A percentile compares a stretch with the other conserved stretches of the same genome.
Evolutionary conservation across 2,329 filamentous ascomycete genomes (phyloP).

Genomic region (Nannizziopsis barbatae): DNA sequence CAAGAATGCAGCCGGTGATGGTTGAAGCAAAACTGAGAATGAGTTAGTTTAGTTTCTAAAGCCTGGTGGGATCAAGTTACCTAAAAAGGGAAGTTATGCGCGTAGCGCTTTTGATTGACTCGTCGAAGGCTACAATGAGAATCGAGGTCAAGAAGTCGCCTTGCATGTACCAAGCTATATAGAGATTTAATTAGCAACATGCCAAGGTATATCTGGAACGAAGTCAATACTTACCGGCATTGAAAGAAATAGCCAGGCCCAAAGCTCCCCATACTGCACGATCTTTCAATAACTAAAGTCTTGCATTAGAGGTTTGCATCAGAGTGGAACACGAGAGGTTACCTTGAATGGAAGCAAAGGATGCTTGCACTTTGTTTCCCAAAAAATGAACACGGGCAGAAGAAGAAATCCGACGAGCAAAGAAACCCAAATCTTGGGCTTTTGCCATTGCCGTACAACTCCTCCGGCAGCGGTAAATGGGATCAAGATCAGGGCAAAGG

Average conservation of each 20-base stretch:
- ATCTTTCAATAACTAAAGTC: conserved; percentile 44
- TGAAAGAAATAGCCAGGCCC: conserved; percentile 47
- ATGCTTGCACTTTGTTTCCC: conserved; percentile 43
- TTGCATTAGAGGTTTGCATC: conserved; percentile 3
- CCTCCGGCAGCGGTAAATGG: conserved; percentile 49
- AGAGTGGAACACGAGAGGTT: conserved; percentile 6
- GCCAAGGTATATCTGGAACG: neutral
- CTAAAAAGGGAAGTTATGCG: conserved; percentile 51
- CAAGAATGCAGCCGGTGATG: conserved; percentile 46
- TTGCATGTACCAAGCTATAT: conserved; percentile 48
- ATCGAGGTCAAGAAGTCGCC: conserved; percentile 55
- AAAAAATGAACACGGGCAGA: conserved; percentile 42
- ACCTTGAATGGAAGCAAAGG: conserved; percentile 49
- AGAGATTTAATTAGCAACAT: neutral
- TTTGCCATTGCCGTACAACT: conserved; percentile 39
- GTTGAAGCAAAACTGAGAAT: conserved; percentile 40
- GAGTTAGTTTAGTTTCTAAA: neutral
- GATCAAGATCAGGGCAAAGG: conserved; percentile 43
- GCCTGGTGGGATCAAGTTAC: neutral
- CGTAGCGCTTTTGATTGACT: conserved; percentile 46
- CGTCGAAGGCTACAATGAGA: conserved; percentile 50
- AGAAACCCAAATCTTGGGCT: conserved; percentile 42
- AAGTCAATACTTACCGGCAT: conserved; percentile 33
- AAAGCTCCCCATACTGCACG: conserved; percentile 54
- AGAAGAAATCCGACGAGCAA: conserved; percentile 42